Evolutionary conservation across 176 grass and related monocot genomes (phyloP).

Genomic region (Aegilops bicornis): DNA sequence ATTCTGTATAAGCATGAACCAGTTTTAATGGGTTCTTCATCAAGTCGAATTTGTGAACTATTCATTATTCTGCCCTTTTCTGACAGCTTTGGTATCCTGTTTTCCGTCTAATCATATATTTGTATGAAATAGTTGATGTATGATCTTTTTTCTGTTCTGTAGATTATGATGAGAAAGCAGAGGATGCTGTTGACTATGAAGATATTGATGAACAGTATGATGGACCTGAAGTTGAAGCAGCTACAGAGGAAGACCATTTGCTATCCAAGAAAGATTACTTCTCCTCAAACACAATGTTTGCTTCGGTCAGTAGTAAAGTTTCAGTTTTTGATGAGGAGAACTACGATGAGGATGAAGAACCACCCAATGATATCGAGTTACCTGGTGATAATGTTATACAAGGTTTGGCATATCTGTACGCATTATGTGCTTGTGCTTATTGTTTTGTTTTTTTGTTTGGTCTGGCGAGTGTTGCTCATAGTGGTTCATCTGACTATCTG

Average conservation of each 20-base stretch:
- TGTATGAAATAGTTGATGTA: slow-evolving; percentile 22
- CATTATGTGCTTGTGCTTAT: background rate
- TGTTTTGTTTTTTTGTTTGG: background rate
- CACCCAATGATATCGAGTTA: slow-evolving; percentile 37
- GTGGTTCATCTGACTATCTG: background rate
- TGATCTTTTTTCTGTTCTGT: slow-evolving; percentile 22
- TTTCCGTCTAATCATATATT: slow-evolving; percentile 1
- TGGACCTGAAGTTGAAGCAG: slow-evolving; percentile 90
- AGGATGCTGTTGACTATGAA: slow-evolving; percentile 98
- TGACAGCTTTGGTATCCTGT: slow-evolving; percentile 10
- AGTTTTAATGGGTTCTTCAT: background rate
- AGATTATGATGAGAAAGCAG: slow-evolving; percentile 99
- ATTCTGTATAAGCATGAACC: background rate
- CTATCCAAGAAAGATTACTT: slow-evolving; percentile 84
- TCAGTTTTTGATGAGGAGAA: slow-evolving; percentile 91
- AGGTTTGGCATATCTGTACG: slow-evolving; percentile 33
- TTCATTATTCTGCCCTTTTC: slow-evolving; percentile 1
- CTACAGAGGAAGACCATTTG: slow-evolving; percentile 89
- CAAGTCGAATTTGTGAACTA: background rate
- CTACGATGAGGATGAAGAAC: slow-evolving; percentile 91
- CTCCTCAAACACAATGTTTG: slow-evolving; percentile 55
- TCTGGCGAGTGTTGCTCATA: slow-evolving; percentile 13
- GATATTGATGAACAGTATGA: slow-evolving; percentile 99
- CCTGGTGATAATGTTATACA: slow-evolving; percentile 23
- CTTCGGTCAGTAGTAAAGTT: slow-evolving; percentile 45